Base-by-base conservation (phyloP, 805 yeast genomes). In the Metschnikowia gruessii region DNA sequence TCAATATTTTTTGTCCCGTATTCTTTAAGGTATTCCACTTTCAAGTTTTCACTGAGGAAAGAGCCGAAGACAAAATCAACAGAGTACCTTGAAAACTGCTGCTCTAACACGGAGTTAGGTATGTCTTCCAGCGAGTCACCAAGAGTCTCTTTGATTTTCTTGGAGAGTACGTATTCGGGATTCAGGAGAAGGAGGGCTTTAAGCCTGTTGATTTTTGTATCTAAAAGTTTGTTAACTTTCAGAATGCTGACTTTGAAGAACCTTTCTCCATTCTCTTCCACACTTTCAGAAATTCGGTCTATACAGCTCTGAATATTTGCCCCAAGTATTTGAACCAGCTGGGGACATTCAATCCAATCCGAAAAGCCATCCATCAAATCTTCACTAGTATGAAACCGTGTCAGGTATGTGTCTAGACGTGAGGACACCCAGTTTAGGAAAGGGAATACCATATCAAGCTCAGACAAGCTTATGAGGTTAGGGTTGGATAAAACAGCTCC, bases 51-150 rank as follows among this genome's bases (percentile, higher is more conserved):
- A 16, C 62, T 59, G 1, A 78, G 63, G 50, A 72, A 74, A 2
- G 79, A 72, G 2, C 58, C 65, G 43, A 79, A 72, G 5, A 82
- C 49, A 24, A 82, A 60, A 22, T 76, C 74, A 3, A 82, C 62
- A 5, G 84, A 61, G 43, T 72, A 62, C 44, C 68, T 69, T 13
- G 64, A 59, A 16, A 70, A 63, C 15, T 74, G 65, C 2, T 69
- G 56, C 3, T 58, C 50, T n/a, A 72, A 54, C 1, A 75, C 64
- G 7, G 65, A 62, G 2, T 51, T 53, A 2, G 77, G 70, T 2
- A 69, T 68, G 12, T 61, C 58, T 42, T 16, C 50, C 16, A 19
- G 38, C 56, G 51, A 43, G 42, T 47, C 34, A 56, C 64, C 42
- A 16, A 66, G 48, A 24, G 57, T 58, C 22, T 52, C 52, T 39